Base-by-base conservation (phyloP, 352 stramenopile species). In the Thalassiosira hispida region DNA sequence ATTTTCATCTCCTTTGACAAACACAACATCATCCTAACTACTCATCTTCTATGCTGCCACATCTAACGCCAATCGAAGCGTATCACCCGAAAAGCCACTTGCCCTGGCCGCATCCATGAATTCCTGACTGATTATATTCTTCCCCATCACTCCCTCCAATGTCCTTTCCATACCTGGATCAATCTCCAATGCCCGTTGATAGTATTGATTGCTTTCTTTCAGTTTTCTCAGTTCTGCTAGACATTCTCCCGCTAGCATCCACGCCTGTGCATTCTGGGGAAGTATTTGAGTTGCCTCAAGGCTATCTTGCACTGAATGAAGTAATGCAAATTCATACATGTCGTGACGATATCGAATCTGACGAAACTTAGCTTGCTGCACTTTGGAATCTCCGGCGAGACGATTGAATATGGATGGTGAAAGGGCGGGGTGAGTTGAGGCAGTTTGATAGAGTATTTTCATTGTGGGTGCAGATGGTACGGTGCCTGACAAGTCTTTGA, bases 261-360 rank as follows among this genome's bases (percentile, higher is more conserved):
- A 93, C 2, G 84, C 61, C 4, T 70, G 64, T 8, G 76, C 27
- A 81, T 89, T 84, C 4, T 67, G 31, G 0, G 81, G 77, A 7
- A 93, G 46, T 5, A 93, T 25, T 64, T 92, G 71, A 1, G 88
- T 93, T 4, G 84, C 73, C 22, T 77, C 70, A 2, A 92, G 63
- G 9, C 79, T 47, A 81, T 93, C 85, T 71, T 88, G 78, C n/a
- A 73, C 70, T 9, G 88, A 84, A 49, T 89, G 83, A 2, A 93
- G 51, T 59, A 93, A 63, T 18, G 86, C 77, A 27, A 86, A 90
- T 81, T 92, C 86, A 49, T 92, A 91, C 68, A 93, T 79, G 59
- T 87, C 85, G 76, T 92, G 88, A 20, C 81, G 81, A 64, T 89
- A 92, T 38, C 89, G 68, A 18, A 83, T 88, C n/a, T 77, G 65